Base-by-base conservation (phyloP, 1,284 basidiomycete species). In the Inonotus hispidus region DNA sequence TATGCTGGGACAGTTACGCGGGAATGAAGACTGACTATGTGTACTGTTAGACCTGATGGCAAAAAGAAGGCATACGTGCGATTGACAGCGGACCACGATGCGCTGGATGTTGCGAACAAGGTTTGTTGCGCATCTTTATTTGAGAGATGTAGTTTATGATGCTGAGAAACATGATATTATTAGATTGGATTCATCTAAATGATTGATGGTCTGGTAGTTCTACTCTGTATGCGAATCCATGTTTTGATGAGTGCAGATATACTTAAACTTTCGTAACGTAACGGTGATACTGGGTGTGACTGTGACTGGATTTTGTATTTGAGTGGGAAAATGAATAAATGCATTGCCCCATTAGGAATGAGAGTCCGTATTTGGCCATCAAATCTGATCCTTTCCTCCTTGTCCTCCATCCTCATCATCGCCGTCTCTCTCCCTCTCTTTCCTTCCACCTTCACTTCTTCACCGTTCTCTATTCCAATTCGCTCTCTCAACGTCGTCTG, bases 1-100 rank as follows among this genome's bases (percentile, higher is more conserved):
- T 50, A 6, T 38, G 23, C n/a, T 1, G 39, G 14, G 6, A 7
- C 19, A 1, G 7, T 14, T 49, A 10, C 7, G 7, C 21, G 14
- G 11, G n/a, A 25, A 25, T 21, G 21, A 25, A 10, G 11, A 25
- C 19, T 49, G 47, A 49, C 47, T 19, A 16, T 14, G n/a, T 52
- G 27, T 52, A 16, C 27, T 14, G 32, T 32, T 66, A 94, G 93
- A 75, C 97, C 96, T 63, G 97, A 99, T 72, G 96, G 97, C 63
- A 94, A 91, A 86, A 99, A 99, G 86, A 99, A 99, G 90, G 96
- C 96, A 55, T 99, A 97, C 75, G 94, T 98, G 62, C 88, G 95
- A 58, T 81, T 99, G 71, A 93, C 94, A 41, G 78, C 95, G 37
- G 96, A 98, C 81, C 92, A 96, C 77, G 96, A 99, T 73, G 96